Percentiles rank a stretch among this genome's conserved stretches.
Evolutionary conservation across 179 eudicot species (phyloP).

Genomic region (Actinidia chinensis): DNA sequence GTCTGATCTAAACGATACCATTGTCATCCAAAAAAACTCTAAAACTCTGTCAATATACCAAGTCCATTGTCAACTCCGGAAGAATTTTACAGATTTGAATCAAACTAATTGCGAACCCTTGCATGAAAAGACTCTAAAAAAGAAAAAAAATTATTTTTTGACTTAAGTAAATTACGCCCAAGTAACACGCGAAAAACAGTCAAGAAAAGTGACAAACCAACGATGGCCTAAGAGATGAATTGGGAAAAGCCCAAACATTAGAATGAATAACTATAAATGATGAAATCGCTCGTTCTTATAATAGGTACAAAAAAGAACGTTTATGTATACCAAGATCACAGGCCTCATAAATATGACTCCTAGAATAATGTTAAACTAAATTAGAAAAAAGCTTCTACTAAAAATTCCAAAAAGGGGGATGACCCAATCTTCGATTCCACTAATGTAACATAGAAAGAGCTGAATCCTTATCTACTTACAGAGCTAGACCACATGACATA

Average conservation of each 20-base stretch:
- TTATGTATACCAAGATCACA: background rate
- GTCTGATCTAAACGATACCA: background rate
- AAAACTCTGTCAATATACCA: background rate
- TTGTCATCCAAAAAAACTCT: background rate
- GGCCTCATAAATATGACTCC: background rate
- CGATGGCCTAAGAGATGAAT: background rate
- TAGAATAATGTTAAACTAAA: background rate
- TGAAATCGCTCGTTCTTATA: background rate
- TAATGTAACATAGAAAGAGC: background rate
- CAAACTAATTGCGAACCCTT: background rate
- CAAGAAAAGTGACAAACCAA: background rate
- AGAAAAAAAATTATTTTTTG: background rate
- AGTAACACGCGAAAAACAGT: background rate
- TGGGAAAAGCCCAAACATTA: background rate
- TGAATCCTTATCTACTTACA: background rate
- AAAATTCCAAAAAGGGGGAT: background rate
- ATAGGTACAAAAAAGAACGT: background rate
- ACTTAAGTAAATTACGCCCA: background rate
- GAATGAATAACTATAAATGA: background rate
- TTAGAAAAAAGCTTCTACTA: background rate
- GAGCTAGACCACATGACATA: background rate
- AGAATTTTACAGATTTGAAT: background rate
- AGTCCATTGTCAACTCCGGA: background rate
- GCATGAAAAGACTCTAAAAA: background rate
- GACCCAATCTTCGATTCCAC: background rate